These are phyloP conservation scores for Hanseniaspora occidentalis DNA, from an alignment of 805 yeast genomes.

Conservation along the genomic window DNA sequence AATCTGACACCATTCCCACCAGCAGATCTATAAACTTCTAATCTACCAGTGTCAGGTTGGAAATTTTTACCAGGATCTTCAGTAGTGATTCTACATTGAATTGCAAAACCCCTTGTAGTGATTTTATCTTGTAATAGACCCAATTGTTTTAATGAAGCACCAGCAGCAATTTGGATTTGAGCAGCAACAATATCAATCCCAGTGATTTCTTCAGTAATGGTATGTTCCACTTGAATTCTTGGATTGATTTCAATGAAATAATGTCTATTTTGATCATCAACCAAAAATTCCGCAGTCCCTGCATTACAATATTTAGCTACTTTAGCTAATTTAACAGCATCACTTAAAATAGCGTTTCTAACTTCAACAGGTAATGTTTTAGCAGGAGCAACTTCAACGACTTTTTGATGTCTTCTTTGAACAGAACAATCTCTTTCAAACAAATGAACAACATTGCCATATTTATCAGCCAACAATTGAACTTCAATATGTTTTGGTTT, in stretches of 20 bases:
- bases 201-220: conserved; percentile 96
- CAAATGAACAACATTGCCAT: conserved; percentile 89
- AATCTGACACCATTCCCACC: conserved; percentile 99
- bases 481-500: conserved; percentile 97
- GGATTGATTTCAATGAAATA: conserved; percentile 98
- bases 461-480: conserved; percentile 83
- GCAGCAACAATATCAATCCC: conserved; percentile 98
- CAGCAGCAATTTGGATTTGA: conserved; percentile 97
- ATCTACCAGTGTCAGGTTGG: conserved; percentile 98
- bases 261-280: conserved; percentile 86
- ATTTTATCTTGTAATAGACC: conserved; percentile 91
- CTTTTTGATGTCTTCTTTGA: conserved; percentile 98
- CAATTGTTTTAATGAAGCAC: conserved; percentile 83
- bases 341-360: conserved; percentile 84
- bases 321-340: conserved; percentile 86
- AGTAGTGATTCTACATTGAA: conserved; percentile 97
- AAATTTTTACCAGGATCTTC: conserved; percentile 94
- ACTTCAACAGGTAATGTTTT: conserved; percentile 71
- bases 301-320: conserved; percentile 89
- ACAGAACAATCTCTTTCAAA: conserved; percentile 99
- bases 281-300: conserved; percentile 96
- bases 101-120: conserved; percentile 94
- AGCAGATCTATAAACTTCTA: conserved; percentile 94
- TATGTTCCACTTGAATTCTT: conserved; percentile 96
- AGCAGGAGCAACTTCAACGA: conserved; percentile 97